A percentile compares a stretch with the other conserved stretches of the same genome.
phyloP scores from a whole-genome alignment of 352 stramenopile genomes.

The Pythium biforme region DNA sequence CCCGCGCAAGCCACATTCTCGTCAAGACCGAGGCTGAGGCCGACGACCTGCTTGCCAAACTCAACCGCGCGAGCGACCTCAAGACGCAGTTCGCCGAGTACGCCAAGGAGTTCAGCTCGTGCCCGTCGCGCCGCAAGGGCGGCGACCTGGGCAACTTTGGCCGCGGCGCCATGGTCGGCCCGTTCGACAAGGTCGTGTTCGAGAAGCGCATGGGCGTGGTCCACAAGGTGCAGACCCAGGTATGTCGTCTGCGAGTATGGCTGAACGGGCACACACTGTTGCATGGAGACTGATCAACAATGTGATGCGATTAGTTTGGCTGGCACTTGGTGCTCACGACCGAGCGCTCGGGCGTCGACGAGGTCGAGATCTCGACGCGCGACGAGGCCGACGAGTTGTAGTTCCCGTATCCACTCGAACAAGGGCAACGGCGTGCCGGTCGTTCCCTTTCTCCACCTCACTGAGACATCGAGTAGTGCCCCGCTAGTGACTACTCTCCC shows the following conservation, averaged over 20 bases:
- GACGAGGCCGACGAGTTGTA: slow-evolving; percentile 17
- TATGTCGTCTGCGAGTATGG: too few relatives aligned
- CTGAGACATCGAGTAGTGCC: too few relatives aligned
- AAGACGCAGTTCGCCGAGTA: slow-evolving; percentile 47
- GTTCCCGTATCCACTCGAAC: too few relatives aligned
- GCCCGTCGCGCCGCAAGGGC: slow-evolving; percentile 57
- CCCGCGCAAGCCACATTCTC: slow-evolving; percentile 78
- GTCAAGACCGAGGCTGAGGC: slow-evolving; percentile 57
- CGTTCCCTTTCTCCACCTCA: background rate
- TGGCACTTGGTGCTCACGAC: slow-evolving; percentile 80
- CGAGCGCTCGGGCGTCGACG: slow-evolving; percentile 52
- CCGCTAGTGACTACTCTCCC: too few relatives aligned
- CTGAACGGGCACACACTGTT: too few relatives aligned
- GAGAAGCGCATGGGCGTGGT: slow-evolving; percentile 57
- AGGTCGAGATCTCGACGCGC: slow-evolving; percentile 29
- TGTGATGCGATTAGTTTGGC: too few relatives aligned
- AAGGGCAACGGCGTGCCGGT: too few relatives aligned
- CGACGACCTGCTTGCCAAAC: slow-evolving; percentile 48
- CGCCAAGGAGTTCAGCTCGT: slow-evolving; percentile 68
- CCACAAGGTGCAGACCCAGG: slow-evolving; percentile 78
- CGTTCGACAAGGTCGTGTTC: slow-evolving; percentile 82
- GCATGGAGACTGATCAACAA: too few relatives aligned
- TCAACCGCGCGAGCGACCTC: slow-evolving; percentile 49
- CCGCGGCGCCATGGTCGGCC: slow-evolving; percentile 67
- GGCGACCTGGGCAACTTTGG: slow-evolving; percentile 68